Evolutionary conservation across 352 stramenopile species (phyloP), one percentile per base, ranked within the genome.

Genomic region (Pythium volutum): DNA sequence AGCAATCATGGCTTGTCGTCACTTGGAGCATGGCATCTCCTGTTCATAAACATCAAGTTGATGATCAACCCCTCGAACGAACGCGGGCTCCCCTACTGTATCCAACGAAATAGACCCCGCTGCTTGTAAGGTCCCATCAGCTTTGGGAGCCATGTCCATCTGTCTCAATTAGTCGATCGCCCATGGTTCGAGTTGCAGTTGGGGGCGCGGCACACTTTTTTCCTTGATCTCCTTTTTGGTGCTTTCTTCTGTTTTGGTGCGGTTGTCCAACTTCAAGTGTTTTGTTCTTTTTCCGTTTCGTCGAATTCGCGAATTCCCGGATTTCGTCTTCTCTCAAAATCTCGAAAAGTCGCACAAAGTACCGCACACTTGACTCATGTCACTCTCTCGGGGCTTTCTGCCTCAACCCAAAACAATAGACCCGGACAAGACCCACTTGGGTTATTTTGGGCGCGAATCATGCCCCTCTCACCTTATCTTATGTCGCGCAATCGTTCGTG

Each of bases 401-500:
- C 3, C 15, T 33, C 48, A 59, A 59, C 59, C 59, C 59, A 66
- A 66, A 66, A 50, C 50, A 66, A 33, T 22, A 27, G n/a, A n/a
- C 26, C 14, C 25, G 31, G 25, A 49, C 31, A 29, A 56, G 49
- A 56, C 14, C n/a, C 33, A 43, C 18, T 3, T 10, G 10, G 5
- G 49, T 42, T 68, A 68, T 68, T 68, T 62, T 68, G 61, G 61
- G 61, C 31, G 4, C 50, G 20, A 2, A n/a, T 56, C 50, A 27
- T 36, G 8, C 31, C 31, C 3, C 2, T 36, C 31, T 11, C 31
- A 36, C 14, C 31, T 36, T 36, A 33, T 1, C 12, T 66, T 55
- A 60, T 60, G 59, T 66, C 53, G 45, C 42, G 25, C 33, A 18
- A 43, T 31, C 52, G 42, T 38, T 55, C 23, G 11, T 31, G 59